Evolutionary conservation across 139 green algal species (phyloP), one percentile per base, ranked within the genome.

Genomic region (Coelastrella sp.): DNA sequence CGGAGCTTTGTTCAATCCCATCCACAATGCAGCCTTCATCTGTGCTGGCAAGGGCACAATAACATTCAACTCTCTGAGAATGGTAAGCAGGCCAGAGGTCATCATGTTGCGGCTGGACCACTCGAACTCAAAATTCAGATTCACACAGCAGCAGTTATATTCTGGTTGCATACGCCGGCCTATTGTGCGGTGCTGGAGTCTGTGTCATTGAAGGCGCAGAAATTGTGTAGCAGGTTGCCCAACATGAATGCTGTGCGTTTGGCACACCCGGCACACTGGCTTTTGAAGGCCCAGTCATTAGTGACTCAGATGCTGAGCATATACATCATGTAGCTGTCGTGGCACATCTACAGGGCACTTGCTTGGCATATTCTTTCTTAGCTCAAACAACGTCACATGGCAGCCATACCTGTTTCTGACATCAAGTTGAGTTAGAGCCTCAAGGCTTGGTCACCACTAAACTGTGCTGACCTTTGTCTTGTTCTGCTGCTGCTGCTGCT

Each of bases 1-100:
- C 11, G 92, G 92, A 5, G 90, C 92, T 3, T 54, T 93, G 11
- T 94, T 94, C 87, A 94, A 94, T 80, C 92, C 92, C 0, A 61
- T 92, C 13, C 90, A 93, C 84, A 92, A 87, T 23, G 66, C 91
- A 14, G 92, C 92, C 13, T 89, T 93, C 14, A 60, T 91, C 0
- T 59, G 23, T 75, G 85, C 87, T 77, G 90, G 90, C 1, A 89
- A 86, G n/a, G 87, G 79, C 65, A 89, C 58, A 66, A 3, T 86
- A 3, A 58, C 20, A 4, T 10, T 83, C 32, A 92, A 93, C 61
- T 6, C 89, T 3, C 3, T 90, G 5, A 85, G 92, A 23, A 93
- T 93, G 92, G 92, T 91, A 77, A 73, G 80, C 10, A 68, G n/a
- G n/a, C n/a, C n/a, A n/a, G 5, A 47, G 14, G 11, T 71, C 61